Percentiles rank a stretch among this genome's conserved stretches.
These are phyloP conservation scores for Arthrobotrys iridis DNA, from an alignment of 2,329 filamentous ascomycete species.

Conservation along the genomic window DNA sequence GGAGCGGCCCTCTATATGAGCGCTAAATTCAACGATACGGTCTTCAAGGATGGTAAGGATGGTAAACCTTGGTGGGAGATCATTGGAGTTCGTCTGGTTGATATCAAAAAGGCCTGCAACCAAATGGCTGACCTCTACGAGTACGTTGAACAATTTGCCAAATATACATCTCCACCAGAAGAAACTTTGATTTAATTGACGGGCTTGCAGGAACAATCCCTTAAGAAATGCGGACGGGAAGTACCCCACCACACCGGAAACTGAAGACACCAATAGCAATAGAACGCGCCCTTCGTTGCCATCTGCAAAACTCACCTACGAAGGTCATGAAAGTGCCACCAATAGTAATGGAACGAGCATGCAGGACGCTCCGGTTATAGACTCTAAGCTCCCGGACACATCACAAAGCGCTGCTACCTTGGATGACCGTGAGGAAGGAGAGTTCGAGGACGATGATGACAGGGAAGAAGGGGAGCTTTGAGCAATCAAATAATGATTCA, in stretches of 20 bases:
- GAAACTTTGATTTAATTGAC: slow-evolving; percentile 6
- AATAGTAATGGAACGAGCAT: slow-evolving; percentile 49
- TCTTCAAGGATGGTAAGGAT: slow-evolving; percentile 76
- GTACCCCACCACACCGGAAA: slow-evolving; percentile 48
- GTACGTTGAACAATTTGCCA: slow-evolving; percentile 54
- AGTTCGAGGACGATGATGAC: slow-evolving; percentile 52
- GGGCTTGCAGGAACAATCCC: slow-evolving; percentile 40
- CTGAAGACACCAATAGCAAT: slow-evolving; percentile 52
- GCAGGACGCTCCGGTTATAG: slow-evolving; percentile 35
- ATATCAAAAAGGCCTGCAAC: slow-evolving; percentile 59
- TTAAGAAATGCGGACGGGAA: slow-evolving; percentile 52
- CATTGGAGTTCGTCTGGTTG: slow-evolving; percentile 71
- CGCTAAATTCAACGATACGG: slow-evolving; percentile 76
- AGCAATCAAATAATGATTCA: slow-evolving; percentile 9
- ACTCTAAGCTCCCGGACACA: slow-evolving; percentile 50
- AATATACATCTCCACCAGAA: not conserved
- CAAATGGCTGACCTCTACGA: slow-evolving; percentile 59
- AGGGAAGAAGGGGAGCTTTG: slow-evolving; percentile 49
- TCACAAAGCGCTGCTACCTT: slow-evolving; percentile 47
- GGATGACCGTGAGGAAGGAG: slow-evolving; percentile 51
- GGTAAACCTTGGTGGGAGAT: slow-evolving; percentile 88
- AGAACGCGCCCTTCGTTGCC: slow-evolving; percentile 47
- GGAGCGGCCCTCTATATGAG: slow-evolving; percentile 88
- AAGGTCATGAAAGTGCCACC: slow-evolving; percentile 26
- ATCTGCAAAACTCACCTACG: slow-evolving; percentile 33